Evolutionary conservation across 176 grass and related monocot species (phyloP), one percentile per base, ranked within the genome.

Genomic region (Secale cereale): DNA sequence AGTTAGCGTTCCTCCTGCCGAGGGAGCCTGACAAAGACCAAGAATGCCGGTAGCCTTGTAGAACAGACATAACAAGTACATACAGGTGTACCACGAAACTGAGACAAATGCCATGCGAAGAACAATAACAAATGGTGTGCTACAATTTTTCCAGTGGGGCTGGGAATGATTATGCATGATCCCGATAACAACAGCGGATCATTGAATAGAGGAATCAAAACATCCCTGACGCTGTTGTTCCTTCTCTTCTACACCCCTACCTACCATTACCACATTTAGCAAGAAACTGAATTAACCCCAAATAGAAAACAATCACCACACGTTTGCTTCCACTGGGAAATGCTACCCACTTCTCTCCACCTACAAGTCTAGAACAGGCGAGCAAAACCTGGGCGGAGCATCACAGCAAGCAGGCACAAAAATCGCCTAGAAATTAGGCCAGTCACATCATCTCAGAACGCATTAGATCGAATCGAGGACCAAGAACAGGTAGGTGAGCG

Each of bases 161-260:
- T 52, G 52, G 62, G 74, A 81, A 29, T 62, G 69, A 77, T 11
- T 50, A 80, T 59, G 32, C 32, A 54, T 15, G 32, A 73, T 79
- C 0, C 1, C 22, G 22, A 35, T n/a, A 40, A 56, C 31, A 82
- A 10, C 46, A 76, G 1, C 4, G 50, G 13, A 37, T 45, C 48
- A 30, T 10, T 68, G n/a, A 28, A 62, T 19, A 70, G 17, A 76
- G 59, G 73, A 37, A 72, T 39, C 15, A 88, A 81, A 81, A 45
- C 62, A 36, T 45, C 52, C 60, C 11, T 16, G 35, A 77, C 46
- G 22, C n/a, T 81, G 22, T 28, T 60, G 22, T 37, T 30, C 59
- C 39, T 19, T 68, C 28, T 61, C 45, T 59, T 60, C 70, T 29
- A 29, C 31, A 15, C 7, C 16, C 35, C 14, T 31, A 40, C n/a